phyloP scores from a whole-genome alignment of 371 early-diverging fungal species.

The Dichotomocladium elegans region DNA sequence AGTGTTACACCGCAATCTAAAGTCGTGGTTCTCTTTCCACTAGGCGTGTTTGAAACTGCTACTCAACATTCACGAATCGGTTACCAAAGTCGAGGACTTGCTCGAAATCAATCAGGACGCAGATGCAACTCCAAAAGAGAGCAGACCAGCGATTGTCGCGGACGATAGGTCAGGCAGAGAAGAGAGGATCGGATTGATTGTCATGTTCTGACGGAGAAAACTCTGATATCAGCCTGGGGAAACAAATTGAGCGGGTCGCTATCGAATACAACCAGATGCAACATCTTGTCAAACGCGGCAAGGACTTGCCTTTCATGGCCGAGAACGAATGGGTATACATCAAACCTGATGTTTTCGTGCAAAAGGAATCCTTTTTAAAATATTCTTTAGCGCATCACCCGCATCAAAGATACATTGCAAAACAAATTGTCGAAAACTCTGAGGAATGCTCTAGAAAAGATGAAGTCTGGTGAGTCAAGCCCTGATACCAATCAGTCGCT shows the following conservation, averaged over 20 bases:
- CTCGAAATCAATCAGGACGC: conserved; percentile 53
- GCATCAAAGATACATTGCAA: conserved; percentile 71
- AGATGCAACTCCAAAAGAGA: neutral
- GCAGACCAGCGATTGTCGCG: neutral
- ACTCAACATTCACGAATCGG: conserved; percentile 70
- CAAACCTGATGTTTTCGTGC: neutral
- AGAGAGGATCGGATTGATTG: neutral
- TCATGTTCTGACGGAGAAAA: neutral
- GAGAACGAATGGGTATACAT: conserved; percentile 72
- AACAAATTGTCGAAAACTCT: conserved; percentile 51
- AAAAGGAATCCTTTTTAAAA: neutral
- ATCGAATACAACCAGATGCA: conserved; percentile 85
- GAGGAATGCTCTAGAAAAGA: conserved; percentile 39
- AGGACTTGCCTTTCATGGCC: conserved; percentile 64
- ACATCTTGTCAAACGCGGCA: conserved; percentile 67
- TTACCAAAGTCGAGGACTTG: conserved; percentile 72
- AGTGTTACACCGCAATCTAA: neutral
- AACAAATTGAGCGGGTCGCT: conserved; percentile 82
- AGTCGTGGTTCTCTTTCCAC: no score
- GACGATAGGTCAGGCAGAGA: neutral
- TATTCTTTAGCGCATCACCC: conserved; percentile 55
- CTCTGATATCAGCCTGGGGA: conserved; percentile 26
- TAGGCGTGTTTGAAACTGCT: conserved; percentile 62
- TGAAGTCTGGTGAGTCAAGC: conserved; percentile 35
- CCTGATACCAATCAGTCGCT: conserved; percentile 51